phyloP scores from a whole-genome alignment of 108 stramenopile genomes.

The Phaeodactylum tricornutum region DNA sequence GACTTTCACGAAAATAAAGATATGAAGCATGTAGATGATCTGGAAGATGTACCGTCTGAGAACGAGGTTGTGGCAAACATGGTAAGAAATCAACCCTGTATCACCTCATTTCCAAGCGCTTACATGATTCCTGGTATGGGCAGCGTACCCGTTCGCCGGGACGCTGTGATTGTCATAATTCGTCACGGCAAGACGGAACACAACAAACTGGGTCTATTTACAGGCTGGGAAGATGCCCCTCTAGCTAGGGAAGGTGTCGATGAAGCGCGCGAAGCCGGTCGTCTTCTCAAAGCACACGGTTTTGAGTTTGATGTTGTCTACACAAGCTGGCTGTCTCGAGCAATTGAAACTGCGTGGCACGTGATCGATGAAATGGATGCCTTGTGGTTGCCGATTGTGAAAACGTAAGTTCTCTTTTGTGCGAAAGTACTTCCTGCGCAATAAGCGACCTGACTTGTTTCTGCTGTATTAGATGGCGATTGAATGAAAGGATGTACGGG shows the following conservation, averaged over 20 bases:
- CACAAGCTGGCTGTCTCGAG: constrained; percentile 92
- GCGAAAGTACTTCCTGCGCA: no score
- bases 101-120: constrained; percentile 36
- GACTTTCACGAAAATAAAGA: constrained; percentile 15
- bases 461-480: constrained; percentile 37
- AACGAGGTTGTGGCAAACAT: constrained; percentile 11
- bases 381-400: constrained; percentile 89
- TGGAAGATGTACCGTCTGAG: constrained; percentile 6
- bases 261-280: constrained; percentile 80
- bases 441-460: constrained; percentile 43
- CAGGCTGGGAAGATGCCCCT: constrained; percentile 66
- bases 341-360: constrained; percentile 76
- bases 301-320: constrained; percentile 96
- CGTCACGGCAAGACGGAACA: constrained; percentile 90
- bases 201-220: constrained; percentile 89
- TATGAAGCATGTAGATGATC: constrained; percentile 7
- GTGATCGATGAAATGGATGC: constrained; percentile 88
- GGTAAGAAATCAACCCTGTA: constrained; percentile 28
- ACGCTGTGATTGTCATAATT: constrained; percentile 82
- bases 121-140: constrained; percentile 21
- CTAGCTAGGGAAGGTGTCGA: constrained; percentile 81
- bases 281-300: constrained; percentile 65
- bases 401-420: no score
- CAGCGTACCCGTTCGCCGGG: constrained; percentile 20
- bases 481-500: constrained; percentile 35